Base-by-base conservation (phyloP, 2,329 filamentous ascomycete species). In the Cercospora sp. region DNA sequence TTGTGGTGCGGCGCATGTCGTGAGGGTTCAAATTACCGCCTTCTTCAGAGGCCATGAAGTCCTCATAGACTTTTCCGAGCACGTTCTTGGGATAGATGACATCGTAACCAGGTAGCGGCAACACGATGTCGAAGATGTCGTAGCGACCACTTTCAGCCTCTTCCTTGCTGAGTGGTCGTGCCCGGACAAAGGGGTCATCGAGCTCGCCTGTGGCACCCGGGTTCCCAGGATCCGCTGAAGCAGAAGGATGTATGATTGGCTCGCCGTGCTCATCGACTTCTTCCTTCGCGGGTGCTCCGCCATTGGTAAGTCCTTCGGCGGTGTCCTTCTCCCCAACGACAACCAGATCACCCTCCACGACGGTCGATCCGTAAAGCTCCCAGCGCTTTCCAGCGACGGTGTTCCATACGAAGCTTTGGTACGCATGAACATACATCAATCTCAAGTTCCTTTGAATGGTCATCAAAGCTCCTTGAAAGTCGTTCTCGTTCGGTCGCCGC, bases 371-470 rank as follows among this genome's bases (percentile, higher is more conserved):
- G 77, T 91, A 90, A 2, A 87, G 82, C 51, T 89, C 87, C 90
- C 93, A 97, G 58, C 95, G 90, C 73, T 90, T 88, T 72, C 91
- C 93, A 1, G 89, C 92, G 12, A 89, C 91, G 72, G 89, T 87
- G 81, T 99, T 99, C 94, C 94, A 99, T 8, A 99, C 89, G 42
- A 93, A 87, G 5, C 92, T 97, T 79, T 99, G 95, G 80, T 97
- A 98, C 5, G 95, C 94, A 79, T 99, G 95, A 16, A 97, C 90
- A 78, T 98, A 99, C 91, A 99, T 97, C 67, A 93, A 87, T 53
- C 93, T 88, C 74, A 98, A 84, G 60, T 91, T 92, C 18, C 94
- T 87, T 26, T 91, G 91, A 70, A 99, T 94, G 64, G 87, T 86
- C 76, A 90, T 87, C 62, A 99, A 80, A 0, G 95, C 93, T 26